Evolutionary conservation across 1,139 yeast species (phyloP), one percentile per base, ranked within the genome.

Genomic region (Geotrichum carabidarum): DNA sequence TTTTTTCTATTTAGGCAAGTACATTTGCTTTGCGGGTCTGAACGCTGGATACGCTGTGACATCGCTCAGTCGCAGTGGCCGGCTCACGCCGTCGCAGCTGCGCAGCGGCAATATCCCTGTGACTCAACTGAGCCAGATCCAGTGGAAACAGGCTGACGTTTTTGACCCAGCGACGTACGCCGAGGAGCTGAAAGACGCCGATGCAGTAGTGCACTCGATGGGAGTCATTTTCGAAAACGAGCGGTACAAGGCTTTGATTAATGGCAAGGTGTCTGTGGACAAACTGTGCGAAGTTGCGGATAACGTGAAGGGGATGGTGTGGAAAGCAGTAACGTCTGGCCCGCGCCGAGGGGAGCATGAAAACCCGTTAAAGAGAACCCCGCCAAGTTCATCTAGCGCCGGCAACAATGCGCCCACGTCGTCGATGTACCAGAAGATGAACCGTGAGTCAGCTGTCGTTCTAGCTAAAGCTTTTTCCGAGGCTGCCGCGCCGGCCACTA

Each of bases 171-270:
- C 74, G 0, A 73, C 84, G 0, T 87, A 87, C 66, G 61, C 66
- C 27, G 67, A 74, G 4, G 70, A 77, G 44, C 66, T 89, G 38
- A 59, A 65, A 35, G 75, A 76, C 42, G 79, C 82, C 1, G 75
- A 77, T 49, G 82, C 86, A 0, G 93, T 89, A 1, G 91, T 90
- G n/a, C 96, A 89, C 66, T 78, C 93, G 0, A 75, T 90, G 58
- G 97, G 97, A 0, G 75, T 86, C 14, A 70, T 89, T 11, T 72
- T 88, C 49, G 93, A 62, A n/a, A 59, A 86, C 62, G 78, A 84
- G 60, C 80, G 78, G 37, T 90, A 90, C 69, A 90, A 90, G 68
- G 71, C 74, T 50, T 48, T 67, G 1, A 57, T 71, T 17, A 61
- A 62, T 43, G 62, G 51, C 30, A 35, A 53, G 27, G 18, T 55